Evolutionary conservation across 306 rosid species (phyloP), one percentile per base, ranked within the genome.

Genomic region (Prunus campanulata): DNA sequence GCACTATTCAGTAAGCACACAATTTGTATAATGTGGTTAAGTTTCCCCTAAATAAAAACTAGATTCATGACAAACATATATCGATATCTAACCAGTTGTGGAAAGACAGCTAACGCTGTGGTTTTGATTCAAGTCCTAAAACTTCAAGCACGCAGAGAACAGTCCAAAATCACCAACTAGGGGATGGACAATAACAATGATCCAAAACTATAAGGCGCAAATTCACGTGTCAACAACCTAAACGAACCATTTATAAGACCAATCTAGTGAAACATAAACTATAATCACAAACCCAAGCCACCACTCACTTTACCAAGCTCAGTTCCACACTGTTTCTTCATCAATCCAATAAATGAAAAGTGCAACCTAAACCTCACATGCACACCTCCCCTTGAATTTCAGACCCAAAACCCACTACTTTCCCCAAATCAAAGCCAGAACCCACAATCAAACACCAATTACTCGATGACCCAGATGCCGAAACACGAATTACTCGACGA

Each of bases 281-380:
- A 66, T 2, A 56, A 39, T 73, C 69, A 51, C 63, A 70, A 57
- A 48, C 51, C 55, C 30, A 75, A 79, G 60, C 74, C 79, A 80
- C 70, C 86, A 64, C 52, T 50, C 66, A 80, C 54, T 65, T 68
- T 51, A 79, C 74, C 77, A 74, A 87, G 75, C 85, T 89, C 80
- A 82, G 74, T 76, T 73, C 65, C 76, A 78, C 76, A 78, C 88
- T 80, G 71, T 29, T 47, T 62, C 66, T 64, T 74, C 79, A 67
- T 76, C 72, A 85, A 81, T 47, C 79, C 72, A 80, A 69, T 63
- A 62, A 68, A 72, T 18, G 47, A 69, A 66, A 42, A 85, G 84
- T 74, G 87, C 91, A 86, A 64, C 67, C 62, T 70, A 70, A 71
- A 51, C 76, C 72, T 42, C 54, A 72, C 60, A 72, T 57, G 51